Evolutionary conservation across 1,139 yeast genomes (phyloP).

Genomic region (Diutina catenulata): DNA sequence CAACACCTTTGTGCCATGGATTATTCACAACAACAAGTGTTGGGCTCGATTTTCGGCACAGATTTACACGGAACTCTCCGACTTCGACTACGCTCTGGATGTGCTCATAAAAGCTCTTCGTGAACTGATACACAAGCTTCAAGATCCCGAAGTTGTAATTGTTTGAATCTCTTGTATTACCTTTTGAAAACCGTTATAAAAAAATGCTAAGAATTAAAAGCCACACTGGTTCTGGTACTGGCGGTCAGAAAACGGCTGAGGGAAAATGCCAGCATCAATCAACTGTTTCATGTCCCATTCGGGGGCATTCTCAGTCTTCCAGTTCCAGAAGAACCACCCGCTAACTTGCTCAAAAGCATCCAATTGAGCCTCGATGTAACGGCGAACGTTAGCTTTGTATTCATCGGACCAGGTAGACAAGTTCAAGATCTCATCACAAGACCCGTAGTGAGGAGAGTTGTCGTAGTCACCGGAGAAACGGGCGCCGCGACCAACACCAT

Average conservation of each 20-base stretch:
- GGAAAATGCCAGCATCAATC: slow-evolving; percentile 52
- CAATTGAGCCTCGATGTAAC: slow-evolving; percentile 77
- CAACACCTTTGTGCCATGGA: slow-evolving; percentile 37
- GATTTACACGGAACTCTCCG: slow-evolving; percentile 43
- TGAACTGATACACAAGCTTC: no score
- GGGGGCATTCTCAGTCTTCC: slow-evolving; percentile 72
- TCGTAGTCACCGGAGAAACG: slow-evolving; percentile 67
- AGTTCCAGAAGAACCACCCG: slow-evolving; percentile 92
- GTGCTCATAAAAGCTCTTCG: slow-evolving; percentile 10
- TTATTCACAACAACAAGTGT: slow-evolving; percentile 27
- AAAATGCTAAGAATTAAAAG: no score
- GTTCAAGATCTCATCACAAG: slow-evolving; percentile 51
- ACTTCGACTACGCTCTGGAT: slow-evolving; percentile 35
- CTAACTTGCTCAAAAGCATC: slow-evolving; percentile 61
- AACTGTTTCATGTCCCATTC: slow-evolving; percentile 80
- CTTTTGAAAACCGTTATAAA: no score
- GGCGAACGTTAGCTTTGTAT: slow-evolving; percentile 47
- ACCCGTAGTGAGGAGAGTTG: slow-evolving; percentile 41
- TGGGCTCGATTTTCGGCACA: slow-evolving; percentile 50
- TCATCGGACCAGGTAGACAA: slow-evolving; percentile 48
- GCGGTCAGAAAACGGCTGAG: slow-evolving; percentile 62
- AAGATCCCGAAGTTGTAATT: no score
- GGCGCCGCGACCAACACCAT: slow-evolving; percentile 84
- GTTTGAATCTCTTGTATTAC: no score
- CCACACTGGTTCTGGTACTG: slow-evolving; percentile 61